Percentiles rank a stretch among this genome's conserved stretches.
Conservation (phyloP, 2,329 filamentous ascomycete species). For the Didymella pomorum region DNA sequence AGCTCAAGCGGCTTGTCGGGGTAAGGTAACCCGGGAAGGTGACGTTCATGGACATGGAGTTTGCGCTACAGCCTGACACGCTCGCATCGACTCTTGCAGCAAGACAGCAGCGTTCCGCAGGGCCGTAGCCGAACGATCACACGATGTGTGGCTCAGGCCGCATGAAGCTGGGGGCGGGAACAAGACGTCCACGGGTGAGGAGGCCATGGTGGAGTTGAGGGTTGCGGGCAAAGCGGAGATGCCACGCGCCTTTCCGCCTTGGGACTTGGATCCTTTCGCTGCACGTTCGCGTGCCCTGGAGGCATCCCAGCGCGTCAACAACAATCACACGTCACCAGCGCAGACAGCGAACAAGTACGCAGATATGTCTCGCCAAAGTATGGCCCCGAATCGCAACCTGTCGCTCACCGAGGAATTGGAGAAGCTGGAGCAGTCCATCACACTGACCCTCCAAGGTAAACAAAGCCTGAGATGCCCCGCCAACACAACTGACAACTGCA, state of each 20-base stretch:
- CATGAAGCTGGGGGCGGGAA: slow-evolving; percentile 16
- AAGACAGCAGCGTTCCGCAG: slow-evolving; percentile 9
- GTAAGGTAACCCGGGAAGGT: slow-evolving; percentile 21
- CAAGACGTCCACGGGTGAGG: slow-evolving; percentile 13
- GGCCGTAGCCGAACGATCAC: slow-evolving; percentile 3
- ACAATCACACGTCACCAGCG: slow-evolving; percentile 6
- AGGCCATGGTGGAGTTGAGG: slow-evolving; percentile 1
- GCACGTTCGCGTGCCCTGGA: slow-evolving; percentile 17
- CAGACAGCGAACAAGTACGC: background rate
- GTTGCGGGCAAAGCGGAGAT: slow-evolving; percentile 27
- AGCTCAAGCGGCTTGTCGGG: slow-evolving; percentile 21
- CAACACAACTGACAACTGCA: slow-evolving; percentile 52
- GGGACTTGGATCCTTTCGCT: slow-evolving; percentile 11
- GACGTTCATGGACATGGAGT: slow-evolving; percentile 18
- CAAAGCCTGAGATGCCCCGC: slow-evolving; percentile 32
- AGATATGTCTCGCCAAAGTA: slow-evolving; percentile 61
- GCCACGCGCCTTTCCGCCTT: slow-evolving; percentile 20
- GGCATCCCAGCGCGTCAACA: slow-evolving; percentile 23
- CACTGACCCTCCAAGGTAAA: slow-evolving; percentile 85
- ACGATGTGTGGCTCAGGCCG: slow-evolving; percentile 6
- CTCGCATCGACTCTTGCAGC: background rate
- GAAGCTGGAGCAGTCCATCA: slow-evolving; percentile 95
- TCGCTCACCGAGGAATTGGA: slow-evolving; percentile 95
- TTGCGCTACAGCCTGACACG: slow-evolving; percentile 9
- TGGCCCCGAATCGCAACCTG: slow-evolving; percentile 64